Evolutionary conservation across 768 basidiomycete species (phyloP), one percentile per base, ranked within the genome.

Genomic region (Boletus vinaceobasis): DNA sequence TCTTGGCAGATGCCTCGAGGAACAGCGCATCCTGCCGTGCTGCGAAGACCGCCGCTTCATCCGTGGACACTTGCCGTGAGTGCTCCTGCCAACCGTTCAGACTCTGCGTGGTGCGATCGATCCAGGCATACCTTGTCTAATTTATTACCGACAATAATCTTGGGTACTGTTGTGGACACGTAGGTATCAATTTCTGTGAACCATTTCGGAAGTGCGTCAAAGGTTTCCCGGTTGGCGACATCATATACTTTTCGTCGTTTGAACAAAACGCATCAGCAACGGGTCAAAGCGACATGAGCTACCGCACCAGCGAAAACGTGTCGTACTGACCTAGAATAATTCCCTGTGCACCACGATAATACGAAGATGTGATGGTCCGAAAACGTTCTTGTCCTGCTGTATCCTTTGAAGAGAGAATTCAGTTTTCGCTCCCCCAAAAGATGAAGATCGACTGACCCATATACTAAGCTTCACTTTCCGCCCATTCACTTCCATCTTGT

Each of bases 301-400:
- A 36, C 32, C 33, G 23, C 32, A 2, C 7, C 37, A 15, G 7
- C 31, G 17, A 11, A 11, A 3, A 7, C 5, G 8, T 2, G 31
- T 7, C 1, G 38, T 9, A 43, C 66, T 36, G 21, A 85, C 87
- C 87, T 44, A 92, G 78, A 63, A 92, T 88, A 48, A 91, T 81
- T 7, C 90, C 89, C 61, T 92, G 88, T 42, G 89, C 89, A 2
- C 89, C 90, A 29, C 97, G 82, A 66, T 98, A 99, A 65, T 98
- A 99, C 9, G 90, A 92, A 3, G 88, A 88, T 5, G 97, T 98
- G 61, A 99, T 88, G 4, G 95, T 97, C 43, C 93, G 80, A 68
- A 98, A 99, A 6, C 96, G 85, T 72, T 99, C 97, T 71, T 98
- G 96, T 0, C 97, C 96, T 47, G 94, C 93, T 0, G 93, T 96